Evolutionary conservation across 2,329 filamentous ascomycete species (phyloP).

Genomic region (Fusarium sarcochroum): DNA sequence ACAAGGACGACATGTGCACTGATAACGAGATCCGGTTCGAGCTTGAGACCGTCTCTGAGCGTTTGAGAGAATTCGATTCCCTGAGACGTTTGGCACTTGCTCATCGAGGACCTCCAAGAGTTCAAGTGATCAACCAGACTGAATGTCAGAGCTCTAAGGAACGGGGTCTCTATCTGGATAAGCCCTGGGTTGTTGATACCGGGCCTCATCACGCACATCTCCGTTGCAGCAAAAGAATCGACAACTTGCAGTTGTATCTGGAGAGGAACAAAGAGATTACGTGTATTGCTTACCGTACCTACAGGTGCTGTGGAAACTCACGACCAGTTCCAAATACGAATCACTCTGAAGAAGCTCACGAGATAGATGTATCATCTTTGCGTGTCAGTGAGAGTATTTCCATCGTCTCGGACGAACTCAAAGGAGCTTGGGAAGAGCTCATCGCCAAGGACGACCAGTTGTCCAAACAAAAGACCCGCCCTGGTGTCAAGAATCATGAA

Average conservation of each 20-base stretch:
- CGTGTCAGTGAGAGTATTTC: accelerated
- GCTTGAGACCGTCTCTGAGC: not conserved
- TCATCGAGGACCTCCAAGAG: not conserved
- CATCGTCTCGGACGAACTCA: accelerated
- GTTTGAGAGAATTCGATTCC: not conserved
- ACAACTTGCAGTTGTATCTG: not conserved
- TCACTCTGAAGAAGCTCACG: not conserved
- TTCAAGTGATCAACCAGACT: not conserved
- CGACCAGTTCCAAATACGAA: accelerated
- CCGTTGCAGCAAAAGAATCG: not conserved
- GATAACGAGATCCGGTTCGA: not conserved
- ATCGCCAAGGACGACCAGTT: not conserved
- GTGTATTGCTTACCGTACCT: not conserved
- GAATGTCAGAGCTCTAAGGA: not conserved
- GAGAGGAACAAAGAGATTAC: not conserved
- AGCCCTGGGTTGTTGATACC: not conserved
- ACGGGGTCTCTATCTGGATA: not conserved
- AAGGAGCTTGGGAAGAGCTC: not conserved
- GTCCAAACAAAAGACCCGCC: too few species aligned
- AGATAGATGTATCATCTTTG: too few species aligned
- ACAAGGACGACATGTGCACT: not conserved
- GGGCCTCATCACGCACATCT: not conserved
- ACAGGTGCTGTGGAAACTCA: not conserved
- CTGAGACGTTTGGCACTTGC: not conserved
- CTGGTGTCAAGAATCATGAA: too few species aligned